A percentile compares a stretch with the other conserved stretches of the same genome.
phyloP scores from a whole-genome alignment of 208 protist genomes.

The Leishmania amazonensis region DNA sequence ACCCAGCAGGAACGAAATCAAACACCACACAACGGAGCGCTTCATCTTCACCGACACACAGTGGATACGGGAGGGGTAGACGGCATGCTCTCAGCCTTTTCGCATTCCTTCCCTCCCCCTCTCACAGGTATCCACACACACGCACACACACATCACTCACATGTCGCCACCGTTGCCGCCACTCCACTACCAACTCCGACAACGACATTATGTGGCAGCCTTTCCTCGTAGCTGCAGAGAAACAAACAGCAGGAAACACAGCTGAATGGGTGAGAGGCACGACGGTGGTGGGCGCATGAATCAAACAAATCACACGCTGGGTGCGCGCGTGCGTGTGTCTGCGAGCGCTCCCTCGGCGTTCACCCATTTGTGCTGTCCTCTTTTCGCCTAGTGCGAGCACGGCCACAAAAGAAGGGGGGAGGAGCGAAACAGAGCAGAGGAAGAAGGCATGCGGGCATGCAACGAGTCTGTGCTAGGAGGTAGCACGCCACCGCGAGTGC shows the following conservation, averaged over 20 bases:
- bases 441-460: background rate
- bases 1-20: background rate
- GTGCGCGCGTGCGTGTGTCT: background rate
- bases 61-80: background rate
- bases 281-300: background rate
- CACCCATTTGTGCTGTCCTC: no score
- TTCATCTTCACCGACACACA: background rate
- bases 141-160: background rate
- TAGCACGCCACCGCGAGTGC: background rate
- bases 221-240: constrained; percentile 1
- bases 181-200: background rate
- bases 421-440: background rate
- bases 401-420: background rate
- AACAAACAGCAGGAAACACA: background rate
- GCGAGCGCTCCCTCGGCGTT: background rate
- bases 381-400: background rate
- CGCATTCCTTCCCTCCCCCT: background rate
- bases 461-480: background rate
- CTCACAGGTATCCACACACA: background rate
- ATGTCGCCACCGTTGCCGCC: background rate
- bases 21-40: background rate
- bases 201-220: background rate
- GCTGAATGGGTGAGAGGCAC: background rate
- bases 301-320: background rate
- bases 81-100: background rate